These are phyloP conservation scores for Lentinula sp. DNA, from an alignment of 768 basidiomycete species.

Conservation along the genomic window DNA sequence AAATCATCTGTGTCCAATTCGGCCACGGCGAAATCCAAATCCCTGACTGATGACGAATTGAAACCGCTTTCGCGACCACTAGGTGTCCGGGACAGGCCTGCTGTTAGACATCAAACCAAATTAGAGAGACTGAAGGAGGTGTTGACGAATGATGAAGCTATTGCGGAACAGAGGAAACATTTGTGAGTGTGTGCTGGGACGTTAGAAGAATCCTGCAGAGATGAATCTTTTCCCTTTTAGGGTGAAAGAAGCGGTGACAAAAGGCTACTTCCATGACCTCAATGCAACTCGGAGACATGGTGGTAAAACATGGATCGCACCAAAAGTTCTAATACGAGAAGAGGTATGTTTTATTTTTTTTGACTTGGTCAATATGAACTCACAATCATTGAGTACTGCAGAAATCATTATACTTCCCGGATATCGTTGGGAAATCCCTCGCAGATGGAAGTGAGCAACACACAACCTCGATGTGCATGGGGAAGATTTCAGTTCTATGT, in stretches of 20 bases:
- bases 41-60: background rate
- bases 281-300: slow-evolving; percentile 77
- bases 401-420: slow-evolving; percentile 91
- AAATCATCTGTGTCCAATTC: background rate
- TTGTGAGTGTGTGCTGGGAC: slow-evolving; percentile 30
- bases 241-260: slow-evolving; percentile 46
- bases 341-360: slow-evolving; percentile 52
- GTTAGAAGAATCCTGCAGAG: background rate
- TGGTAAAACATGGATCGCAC: slow-evolving; percentile 94
- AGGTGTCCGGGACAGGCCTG: background rate
- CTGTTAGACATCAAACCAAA: background rate
- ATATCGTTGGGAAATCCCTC: slow-evolving; percentile 71
- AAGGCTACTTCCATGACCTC: slow-evolving; percentile 86
- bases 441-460: slow-evolving; percentile 49
- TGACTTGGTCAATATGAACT: background rate
- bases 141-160: slow-evolving; percentile 6
- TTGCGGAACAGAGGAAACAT: slow-evolving; percentile 2
- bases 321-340: slow-evolving; percentile 81
- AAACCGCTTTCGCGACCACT: background rate
- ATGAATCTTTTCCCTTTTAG: slow-evolving; percentile 14
- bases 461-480: slow-evolving; percentile 72
- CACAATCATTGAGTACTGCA: slow-evolving; percentile 22
- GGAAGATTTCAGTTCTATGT: slow-evolving; percentile 72
- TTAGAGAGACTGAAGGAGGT: slow-evolving; percentile 1
- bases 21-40: background rate